Conservation (phyloP, 129 eudicot species). For the Solidago caesia region DNA sequence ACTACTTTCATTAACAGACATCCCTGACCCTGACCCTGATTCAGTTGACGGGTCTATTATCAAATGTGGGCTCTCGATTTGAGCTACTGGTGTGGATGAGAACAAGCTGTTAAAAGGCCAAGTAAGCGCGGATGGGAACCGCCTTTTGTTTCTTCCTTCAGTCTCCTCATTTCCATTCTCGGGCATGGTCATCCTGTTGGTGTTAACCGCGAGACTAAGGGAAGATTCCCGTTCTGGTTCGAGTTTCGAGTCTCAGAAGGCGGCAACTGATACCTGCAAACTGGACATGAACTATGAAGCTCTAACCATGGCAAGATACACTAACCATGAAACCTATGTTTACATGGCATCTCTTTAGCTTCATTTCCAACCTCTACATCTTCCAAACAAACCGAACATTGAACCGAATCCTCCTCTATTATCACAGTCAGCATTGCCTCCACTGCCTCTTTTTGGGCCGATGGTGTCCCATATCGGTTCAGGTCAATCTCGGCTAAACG, state of each 20-base stretch:
- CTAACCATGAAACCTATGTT: constrained; percentile 49
- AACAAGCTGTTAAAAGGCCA: constrained; percentile 74
- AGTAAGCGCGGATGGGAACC: constrained; percentile 43
- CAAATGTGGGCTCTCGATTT: constrained; percentile 18
- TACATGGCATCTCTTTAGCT: constrained; percentile 62
- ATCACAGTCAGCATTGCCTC: constrained; percentile 49
- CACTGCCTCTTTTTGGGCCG: constrained; percentile 53
- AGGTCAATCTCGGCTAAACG: constrained; percentile 65
- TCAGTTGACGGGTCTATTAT: constrained; percentile 21
- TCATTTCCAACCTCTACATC: constrained; percentile 48
- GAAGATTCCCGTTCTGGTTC: constrained; percentile 24
- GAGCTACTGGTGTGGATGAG: constrained; percentile 43
- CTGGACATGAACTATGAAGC: constrained; percentile 64
- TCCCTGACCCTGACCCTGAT: constrained; percentile 26
- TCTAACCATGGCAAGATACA: constrained; percentile 59
- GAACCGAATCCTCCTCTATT: constrained; percentile 42
- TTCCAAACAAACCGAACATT: constrained; percentile 60
- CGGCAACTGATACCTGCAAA: constrained; percentile 55
- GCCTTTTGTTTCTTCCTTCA: constrained; percentile 38
- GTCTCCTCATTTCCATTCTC: constrained; percentile 20
- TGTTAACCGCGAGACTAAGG: constrained; percentile 17
- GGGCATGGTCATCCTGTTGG: constrained; percentile 1
- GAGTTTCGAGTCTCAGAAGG: constrained; percentile 48
- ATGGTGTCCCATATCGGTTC: constrained; percentile 68
- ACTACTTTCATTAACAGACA: constrained; percentile 25